phyloP scores from a whole-genome alignment of 441 rosid species.

The Erodium trifolium region DNA sequence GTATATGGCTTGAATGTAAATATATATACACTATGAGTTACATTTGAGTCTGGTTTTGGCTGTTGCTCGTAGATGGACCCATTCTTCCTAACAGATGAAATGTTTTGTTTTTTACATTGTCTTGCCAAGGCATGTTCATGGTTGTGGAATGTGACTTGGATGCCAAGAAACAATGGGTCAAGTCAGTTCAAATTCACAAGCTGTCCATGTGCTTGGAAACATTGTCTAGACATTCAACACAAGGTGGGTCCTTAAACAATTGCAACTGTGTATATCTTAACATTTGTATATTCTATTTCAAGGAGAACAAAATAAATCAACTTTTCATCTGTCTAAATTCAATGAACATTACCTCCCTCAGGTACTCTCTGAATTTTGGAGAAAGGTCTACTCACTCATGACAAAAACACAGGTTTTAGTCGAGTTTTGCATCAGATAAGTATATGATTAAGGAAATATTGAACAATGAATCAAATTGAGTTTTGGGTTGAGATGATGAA shows the following conservation, averaged over 20 bases:
- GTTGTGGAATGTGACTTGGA: not conserved
- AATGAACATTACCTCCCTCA: not conserved
- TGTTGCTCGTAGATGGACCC: not conserved
- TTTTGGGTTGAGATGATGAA: too few relatives aligned
- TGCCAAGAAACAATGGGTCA: not conserved
- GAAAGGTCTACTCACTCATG: too few relatives aligned
- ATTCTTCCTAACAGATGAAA: too few relatives aligned
- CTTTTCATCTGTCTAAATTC: not conserved
- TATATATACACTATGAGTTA: too few relatives aligned
- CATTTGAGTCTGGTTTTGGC: too few relatives aligned
- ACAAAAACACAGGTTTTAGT: too few relatives aligned
- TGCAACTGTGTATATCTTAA: not conserved
- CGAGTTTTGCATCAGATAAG: too few relatives aligned
- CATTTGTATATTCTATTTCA: too few relatives aligned
- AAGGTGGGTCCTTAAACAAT: not conserved
- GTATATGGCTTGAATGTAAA: not conserved
- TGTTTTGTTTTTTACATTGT: not conserved
- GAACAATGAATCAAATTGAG: too few relatives aligned
- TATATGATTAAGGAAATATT: too few relatives aligned
- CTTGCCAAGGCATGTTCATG: not conserved
- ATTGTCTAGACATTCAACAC: not conserved
- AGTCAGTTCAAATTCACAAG: not conserved
- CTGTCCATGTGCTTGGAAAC: not conserved
- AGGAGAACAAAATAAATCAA: too few relatives aligned
- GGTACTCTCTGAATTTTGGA: too few relatives aligned